Conservation (phyloP, 345 rosid species). For the Eucalyptus tenuipes region DNA sequence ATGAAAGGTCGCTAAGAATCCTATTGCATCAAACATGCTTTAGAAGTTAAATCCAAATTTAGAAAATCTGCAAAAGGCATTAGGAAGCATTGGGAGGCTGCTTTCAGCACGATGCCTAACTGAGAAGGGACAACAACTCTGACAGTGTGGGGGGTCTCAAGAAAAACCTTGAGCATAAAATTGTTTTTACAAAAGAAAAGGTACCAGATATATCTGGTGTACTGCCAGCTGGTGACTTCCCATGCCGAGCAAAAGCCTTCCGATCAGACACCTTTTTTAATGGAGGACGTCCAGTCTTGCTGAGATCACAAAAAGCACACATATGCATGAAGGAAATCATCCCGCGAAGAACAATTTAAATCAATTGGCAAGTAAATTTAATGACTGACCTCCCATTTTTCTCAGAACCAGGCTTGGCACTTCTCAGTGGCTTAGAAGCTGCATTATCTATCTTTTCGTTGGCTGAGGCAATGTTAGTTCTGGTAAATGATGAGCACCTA, state of each 20-base stretch:
- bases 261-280: conserved; percentile 40
- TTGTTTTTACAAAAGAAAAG: not conserved
- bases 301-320: conserved; percentile 11
- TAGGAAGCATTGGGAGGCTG: not conserved
- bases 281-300: conserved; percentile 52
- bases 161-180: not conserved
- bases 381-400: conserved; percentile 33
- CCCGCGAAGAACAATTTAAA: not conserved
- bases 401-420: conserved; percentile 24
- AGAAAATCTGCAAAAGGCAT: not conserved
- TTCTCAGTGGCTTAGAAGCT: conserved; percentile 26
- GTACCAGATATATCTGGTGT: conserved; percentile 35
- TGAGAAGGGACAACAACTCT: not conserved
- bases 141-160: not conserved
- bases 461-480: conserved; percentile 16
- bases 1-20: not conserved
- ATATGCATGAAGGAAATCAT: not conserved
- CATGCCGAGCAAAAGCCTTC: conserved; percentile 21
- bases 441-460: conserved; percentile 36
- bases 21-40: not conserved
- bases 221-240: conserved; percentile 10
- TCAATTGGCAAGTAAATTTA: not conserved
- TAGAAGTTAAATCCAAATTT: not conserved
- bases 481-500: conserved; percentile 19
- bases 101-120: not conserved